These are phyloP conservation scores for Atkinsonella hypoxylon DNA, from an alignment of 2,329 filamentous ascomycete genomes.

Conservation along the genomic window DNA sequence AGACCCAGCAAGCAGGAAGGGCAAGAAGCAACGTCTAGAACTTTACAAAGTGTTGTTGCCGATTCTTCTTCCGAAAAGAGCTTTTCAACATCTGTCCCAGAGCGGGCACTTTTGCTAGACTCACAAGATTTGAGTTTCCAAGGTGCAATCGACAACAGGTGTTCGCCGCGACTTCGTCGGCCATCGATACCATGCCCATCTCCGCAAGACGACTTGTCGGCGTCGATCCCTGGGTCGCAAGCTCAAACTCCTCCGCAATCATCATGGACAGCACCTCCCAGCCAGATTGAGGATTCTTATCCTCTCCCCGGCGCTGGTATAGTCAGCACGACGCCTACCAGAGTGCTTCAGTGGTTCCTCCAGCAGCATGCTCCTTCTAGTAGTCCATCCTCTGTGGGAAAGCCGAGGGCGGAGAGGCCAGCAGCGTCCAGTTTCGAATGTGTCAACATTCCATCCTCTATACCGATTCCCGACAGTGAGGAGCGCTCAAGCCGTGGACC, in stretches of 20 bases:
- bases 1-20: not conserved
- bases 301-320: slow-evolving; percentile 22
- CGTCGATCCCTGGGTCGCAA: not conserved
- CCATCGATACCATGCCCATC: not conserved
- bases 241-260: slow-evolving; percentile 12
- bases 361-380: slow-evolving; percentile 18
- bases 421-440: not conserved
- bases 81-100: slow-evolving; percentile 8
- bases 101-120: slow-evolving; percentile 16
- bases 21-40: not conserved
- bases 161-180: slow-evolving; percentile 18
- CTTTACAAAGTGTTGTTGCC: not conserved
- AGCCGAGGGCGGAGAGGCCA: slow-evolving; percentile 9
- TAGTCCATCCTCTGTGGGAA: slow-evolving; percentile 1
- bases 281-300: slow-evolving; percentile 44
- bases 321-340: slow-evolving; percentile 31
- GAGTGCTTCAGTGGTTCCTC: slow-evolving; percentile 37
- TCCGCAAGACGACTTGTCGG: not conserved
- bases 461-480: slow-evolving; percentile 7
- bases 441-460: slow-evolving; percentile 15
- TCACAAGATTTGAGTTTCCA: slow-evolving; percentile 32
- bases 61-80: slow-evolving; percentile 1
- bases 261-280: slow-evolving; percentile 34
- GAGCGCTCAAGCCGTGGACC: not conserved
- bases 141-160: slow-evolving; percentile 32